Percentiles rank a stretch among this genome's conserved stretches.
Conservation (phyloP, 352 stramenopile genomes). For the Phytophthora crassamura region DNA sequence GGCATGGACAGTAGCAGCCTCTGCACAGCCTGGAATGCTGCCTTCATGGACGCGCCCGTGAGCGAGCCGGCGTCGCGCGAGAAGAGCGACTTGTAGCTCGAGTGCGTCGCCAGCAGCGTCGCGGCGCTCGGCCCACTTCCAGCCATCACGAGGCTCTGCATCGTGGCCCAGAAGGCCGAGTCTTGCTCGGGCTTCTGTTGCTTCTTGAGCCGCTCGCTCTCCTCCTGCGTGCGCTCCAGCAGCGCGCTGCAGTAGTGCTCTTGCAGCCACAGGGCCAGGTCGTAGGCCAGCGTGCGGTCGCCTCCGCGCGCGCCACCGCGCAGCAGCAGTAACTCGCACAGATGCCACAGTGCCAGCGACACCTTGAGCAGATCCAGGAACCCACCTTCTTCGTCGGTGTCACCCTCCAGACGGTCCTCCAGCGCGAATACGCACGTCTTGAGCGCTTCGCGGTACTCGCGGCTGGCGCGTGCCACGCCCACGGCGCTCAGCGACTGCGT, state of each 20-base stretch:
- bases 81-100: conserved; percentile 60
- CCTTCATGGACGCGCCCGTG: conserved; percentile 48
- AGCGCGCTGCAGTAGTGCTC: conserved; percentile 70
- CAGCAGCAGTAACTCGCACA: conserved; percentile 81
- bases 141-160: conserved; percentile 62
- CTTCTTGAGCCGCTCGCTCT: conserved; percentile 53
- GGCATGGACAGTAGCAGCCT: conserved; percentile 78
- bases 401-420: conserved; percentile 53
- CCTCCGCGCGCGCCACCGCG: conserved; percentile 56
- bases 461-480: conserved; percentile 45
- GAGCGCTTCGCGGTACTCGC: conserved; percentile 75
- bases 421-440: conserved; percentile 72
- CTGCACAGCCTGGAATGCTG: conserved; percentile 66
- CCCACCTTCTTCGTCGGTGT: conserved; percentile 46
- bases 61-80: conserved; percentile 47
- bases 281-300: conserved; percentile 71
- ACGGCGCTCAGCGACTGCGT: conserved; percentile 26
- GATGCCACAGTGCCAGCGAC: conserved; percentile 78
- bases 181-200: conserved; percentile 49
- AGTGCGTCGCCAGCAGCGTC: conserved; percentile 67
- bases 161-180: conserved; percentile 65
- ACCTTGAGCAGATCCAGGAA: conserved; percentile 79
- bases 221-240: conserved; percentile 59
- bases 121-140: conserved; percentile 62
- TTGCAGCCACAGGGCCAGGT: conserved; percentile 76